Percentiles rank a stretch among this genome's conserved stretches.
Conservation (phyloP, 257 asterid species). For the Petrea volubilis region DNA sequence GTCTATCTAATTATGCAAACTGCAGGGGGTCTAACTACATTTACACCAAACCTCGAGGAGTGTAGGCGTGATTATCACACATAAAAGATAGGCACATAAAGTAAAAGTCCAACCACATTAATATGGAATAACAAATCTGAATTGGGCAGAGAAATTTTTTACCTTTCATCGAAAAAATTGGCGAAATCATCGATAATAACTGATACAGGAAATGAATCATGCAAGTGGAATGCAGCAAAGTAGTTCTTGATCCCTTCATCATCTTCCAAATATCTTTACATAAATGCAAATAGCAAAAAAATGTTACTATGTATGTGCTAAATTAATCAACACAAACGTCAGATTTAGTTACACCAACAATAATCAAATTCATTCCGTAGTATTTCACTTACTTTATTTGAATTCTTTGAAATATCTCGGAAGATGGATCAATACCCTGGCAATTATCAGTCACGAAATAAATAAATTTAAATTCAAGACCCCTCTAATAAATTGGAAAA, state of each 20-base stretch:
- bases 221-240: conserved; percentile 91
- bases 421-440: conserved; percentile 84
- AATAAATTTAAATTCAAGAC: no score
- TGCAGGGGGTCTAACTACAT: no score
- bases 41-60: no score
- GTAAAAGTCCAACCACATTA: neutral
- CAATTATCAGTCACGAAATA: conserved; percentile 11
- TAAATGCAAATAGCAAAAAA: neutral
- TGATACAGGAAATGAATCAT: conserved; percentile 50
- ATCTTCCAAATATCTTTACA: conserved; percentile 73
- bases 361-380: neutral
- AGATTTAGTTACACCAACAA: neutral
- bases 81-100: neutral
- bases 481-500: neutral
- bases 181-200: conserved; percentile 82
- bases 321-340: no score
- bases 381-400: conserved; percentile 56
- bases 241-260: conserved; percentile 79
- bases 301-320: neutral
- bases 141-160: neutral
- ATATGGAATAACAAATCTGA: neutral
- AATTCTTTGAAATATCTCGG: conserved; percentile 58
- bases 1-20: no score
- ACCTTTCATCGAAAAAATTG: conserved; percentile 77
- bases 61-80: no score